These are phyloP conservation scores for Populus hybrid DNA, from an alignment of 441 rosid genomes.

Conservation along the genomic window DNA sequence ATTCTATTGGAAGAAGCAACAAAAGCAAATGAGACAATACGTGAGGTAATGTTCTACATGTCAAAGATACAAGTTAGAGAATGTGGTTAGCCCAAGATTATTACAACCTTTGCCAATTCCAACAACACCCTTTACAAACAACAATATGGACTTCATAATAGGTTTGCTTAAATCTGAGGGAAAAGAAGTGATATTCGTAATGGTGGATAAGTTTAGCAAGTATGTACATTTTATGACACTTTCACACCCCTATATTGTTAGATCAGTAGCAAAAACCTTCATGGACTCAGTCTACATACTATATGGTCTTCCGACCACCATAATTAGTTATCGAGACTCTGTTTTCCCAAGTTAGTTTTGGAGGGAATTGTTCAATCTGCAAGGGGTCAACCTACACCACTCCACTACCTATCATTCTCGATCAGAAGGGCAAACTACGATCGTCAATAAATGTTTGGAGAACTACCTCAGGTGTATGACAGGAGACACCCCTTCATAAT, in stretches of 20 bases:
- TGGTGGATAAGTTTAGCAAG: background rate
- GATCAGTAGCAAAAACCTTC: background rate
- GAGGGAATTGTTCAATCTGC: background rate
- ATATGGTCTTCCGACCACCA: accelerated
- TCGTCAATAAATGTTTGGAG: no score
- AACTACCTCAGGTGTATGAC: no score
- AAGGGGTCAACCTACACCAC: no score
- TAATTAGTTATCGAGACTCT: background rate
- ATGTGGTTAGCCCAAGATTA: background rate
- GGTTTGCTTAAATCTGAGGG: background rate
- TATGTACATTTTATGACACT: background rate
- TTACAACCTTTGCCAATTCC: no score
- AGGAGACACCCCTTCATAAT: no score
- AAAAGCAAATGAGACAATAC: background rate
- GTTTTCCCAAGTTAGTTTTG: background rate
- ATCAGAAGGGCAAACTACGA: no score
- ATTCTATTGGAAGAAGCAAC: background rate
- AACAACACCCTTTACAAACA: background rate
- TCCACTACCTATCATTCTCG: no score
- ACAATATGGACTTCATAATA: background rate
- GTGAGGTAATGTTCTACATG: background rate
- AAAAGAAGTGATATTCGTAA: background rate
- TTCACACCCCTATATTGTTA: background rate
- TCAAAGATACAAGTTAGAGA: background rate
- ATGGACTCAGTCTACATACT: background rate